phyloP scores from a whole-genome alignment of 768 basidiomycete genomes.

The Lentinula sp. region DNA sequence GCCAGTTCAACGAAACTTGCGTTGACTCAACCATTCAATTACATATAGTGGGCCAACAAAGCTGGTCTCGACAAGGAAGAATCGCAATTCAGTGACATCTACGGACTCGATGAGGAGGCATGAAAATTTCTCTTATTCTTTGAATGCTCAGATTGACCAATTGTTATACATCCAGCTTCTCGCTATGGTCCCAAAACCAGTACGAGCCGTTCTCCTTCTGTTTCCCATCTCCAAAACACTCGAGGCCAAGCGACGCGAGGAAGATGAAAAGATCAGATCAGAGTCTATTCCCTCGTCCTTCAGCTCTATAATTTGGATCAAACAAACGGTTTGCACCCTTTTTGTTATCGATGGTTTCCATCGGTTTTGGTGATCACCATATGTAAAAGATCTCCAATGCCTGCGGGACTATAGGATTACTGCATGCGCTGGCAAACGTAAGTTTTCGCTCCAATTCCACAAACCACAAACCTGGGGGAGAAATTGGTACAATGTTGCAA shows the following conservation, averaged over 20 bases:
- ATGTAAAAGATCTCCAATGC: conserved; percentile 67
- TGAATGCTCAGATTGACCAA: background rate
- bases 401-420: conserved; percentile 82
- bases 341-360: background rate
- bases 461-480: background rate
- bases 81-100: conserved; percentile 63
- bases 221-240: conserved; percentile 64
- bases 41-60: conserved; percentile 57
- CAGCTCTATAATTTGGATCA: conserved; percentile 67
- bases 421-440: conserved; percentile 82
- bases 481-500: too few species aligned
- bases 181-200: conserved; percentile 60
- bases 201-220: conserved; percentile 79
- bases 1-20: background rate
- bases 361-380: background rate
- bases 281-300: conserved; percentile 50
- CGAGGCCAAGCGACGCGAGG: conserved; percentile 44
- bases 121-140: conserved; percentile 2
- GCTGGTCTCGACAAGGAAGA: conserved; percentile 51
- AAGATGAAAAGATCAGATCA: conserved; percentile 50
- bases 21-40: background rate
- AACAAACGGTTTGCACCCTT: conserved; percentile 66
- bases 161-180: conserved; percentile 44
- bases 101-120: conserved; percentile 66
- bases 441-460: conserved; percentile 12